Evolutionary conservation across 2,329 filamentous ascomycete species (phyloP).

Genomic region (Botrytis squamosa): DNA sequence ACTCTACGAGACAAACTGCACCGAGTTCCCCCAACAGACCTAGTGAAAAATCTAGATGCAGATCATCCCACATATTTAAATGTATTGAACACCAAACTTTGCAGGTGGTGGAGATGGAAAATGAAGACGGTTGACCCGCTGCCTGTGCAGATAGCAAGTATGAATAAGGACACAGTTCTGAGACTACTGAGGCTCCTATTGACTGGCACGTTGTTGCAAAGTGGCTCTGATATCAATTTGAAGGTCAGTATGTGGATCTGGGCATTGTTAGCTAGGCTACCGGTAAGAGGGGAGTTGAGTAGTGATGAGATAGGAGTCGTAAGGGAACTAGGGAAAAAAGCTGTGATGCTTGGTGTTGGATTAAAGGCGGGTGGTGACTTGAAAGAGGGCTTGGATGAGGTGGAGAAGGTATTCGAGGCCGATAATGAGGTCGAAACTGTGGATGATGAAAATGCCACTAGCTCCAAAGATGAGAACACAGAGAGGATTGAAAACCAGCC

Average conservation of each 20-base stretch:
- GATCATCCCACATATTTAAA: constrained; percentile 51
- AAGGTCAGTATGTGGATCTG: constrained; percentile 81
- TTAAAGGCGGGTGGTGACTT: constrained; percentile 39
- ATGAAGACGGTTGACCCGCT: constrained; percentile 55
- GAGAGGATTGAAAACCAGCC: not conserved
- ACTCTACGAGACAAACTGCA: constrained; percentile 63
- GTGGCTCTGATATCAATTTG: constrained; percentile 58
- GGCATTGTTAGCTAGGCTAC: constrained; percentile 74
- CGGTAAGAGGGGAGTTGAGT: constrained; percentile 71
- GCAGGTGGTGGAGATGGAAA: constrained; percentile 53
- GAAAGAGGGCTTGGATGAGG: constrained; percentile 46
- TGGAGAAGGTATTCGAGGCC: constrained; percentile 50
- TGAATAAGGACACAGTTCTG: constrained; percentile 66
- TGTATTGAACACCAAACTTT: constrained; percentile 41
- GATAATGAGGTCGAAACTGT: constrained; percentile 42
- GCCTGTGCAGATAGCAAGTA: constrained; percentile 59
- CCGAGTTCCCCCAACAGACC: constrained; percentile 51
- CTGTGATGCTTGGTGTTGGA: constrained; percentile 52
- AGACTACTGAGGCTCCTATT: constrained; percentile 66
- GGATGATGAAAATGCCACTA: constrained; percentile 36
- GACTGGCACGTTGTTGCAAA: constrained; percentile 55
- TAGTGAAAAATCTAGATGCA: constrained; percentile 52
- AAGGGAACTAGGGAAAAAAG: constrained; percentile 76
- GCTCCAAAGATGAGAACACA: constrained; percentile 5
- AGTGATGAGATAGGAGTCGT: constrained; percentile 74